Conservation (phyloP, 768 basidiomycete genomes). For the Leccinellum albellum region DNA sequence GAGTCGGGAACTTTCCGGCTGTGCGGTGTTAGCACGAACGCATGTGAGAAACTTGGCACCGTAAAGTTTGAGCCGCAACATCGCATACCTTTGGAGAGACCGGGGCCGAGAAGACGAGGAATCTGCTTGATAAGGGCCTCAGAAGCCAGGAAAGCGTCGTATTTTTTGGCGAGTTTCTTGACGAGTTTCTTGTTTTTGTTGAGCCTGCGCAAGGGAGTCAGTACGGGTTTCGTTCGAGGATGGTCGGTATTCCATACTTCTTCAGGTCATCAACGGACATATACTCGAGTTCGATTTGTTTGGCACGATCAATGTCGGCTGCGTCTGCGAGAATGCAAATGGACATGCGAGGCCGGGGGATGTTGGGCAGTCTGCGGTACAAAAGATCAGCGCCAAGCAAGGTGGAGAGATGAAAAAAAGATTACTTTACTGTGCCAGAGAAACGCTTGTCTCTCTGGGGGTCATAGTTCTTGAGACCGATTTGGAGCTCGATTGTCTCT, state of each 20-base stretch:
- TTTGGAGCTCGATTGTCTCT: conserved; percentile 94
- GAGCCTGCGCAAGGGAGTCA: conserved; percentile 49
- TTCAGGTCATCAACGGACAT: conserved; percentile 99
- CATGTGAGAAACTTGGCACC: neutral
- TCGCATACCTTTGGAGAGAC: conserved; percentile 89
- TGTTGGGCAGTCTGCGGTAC: conserved; percentile 75
- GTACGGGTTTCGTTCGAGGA: neutral
- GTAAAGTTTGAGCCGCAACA: neutral
- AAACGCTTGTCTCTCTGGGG: conserved; percentile 99
- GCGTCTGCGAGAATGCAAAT: conserved; percentile 99
- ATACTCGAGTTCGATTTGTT: conserved; percentile 96
- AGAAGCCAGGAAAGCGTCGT: conserved; percentile 97
- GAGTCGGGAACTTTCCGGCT: conserved; percentile 99
- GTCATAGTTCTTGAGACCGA: conserved; percentile 98
- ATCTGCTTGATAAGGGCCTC: conserved; percentile 99
- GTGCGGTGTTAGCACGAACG: neutral
- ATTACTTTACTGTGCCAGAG: conserved; percentile 95
- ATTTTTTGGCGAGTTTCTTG: conserved; percentile 99
- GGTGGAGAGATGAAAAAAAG: neutral
- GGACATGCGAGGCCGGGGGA: conserved; percentile 98
- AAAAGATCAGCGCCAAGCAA: neutral
- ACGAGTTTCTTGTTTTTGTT: conserved; percentile 99
- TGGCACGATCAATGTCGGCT: conserved; percentile 96
- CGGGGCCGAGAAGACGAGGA: conserved; percentile 97
- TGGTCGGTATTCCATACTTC: conserved; percentile 57